Base-by-base conservation (phyloP, 2,329 filamentous ascomycete species). In the Sporothrix inflata region DNA sequence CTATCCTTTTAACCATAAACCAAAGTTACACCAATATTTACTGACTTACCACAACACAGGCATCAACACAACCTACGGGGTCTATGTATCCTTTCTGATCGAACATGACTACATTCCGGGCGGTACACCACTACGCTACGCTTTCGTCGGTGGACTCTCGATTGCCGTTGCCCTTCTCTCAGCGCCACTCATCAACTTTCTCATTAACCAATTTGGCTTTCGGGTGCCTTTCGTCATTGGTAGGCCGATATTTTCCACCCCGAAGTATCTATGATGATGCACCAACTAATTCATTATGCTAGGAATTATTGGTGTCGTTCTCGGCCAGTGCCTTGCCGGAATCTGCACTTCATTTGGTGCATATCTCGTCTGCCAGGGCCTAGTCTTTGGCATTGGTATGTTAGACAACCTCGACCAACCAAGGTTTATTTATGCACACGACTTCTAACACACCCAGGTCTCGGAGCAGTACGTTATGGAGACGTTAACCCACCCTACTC, bases 351-450 rank as follows among this genome's bases (percentile, higher is more conserved):
- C 72, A 1, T 73, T 71, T 45, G 72, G 38, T 9, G 12, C 61
- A 7, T 73, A 67, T 30, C 72, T 73, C 9, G 68, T 73, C n/a
- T 73, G 72, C 24, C 72, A 73, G 30, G 69, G 68, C 14, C 16
- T 73, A 2, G 51, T 73, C 3, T 73, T 73, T 68, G 61, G 72
- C 21, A 19, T 71, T 11, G 68, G 72, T 68, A 47, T 11, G n/a
- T n/a, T 4, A 1, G n/a, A n/a, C n/a, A n/a, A n/a, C n/a, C n/a
- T n/a, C n/a, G n/a, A n/a, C n/a, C n/a, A 55, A 11, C 5, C 5
- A 24, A 16, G 21, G 1, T 47, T 12, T 38, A 1, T 14, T 19
- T 14, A 8, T n/a, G 12, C 1, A 30, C 6, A 6, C 16, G 21
- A 16, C 0, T 16, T 5, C 27, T 69, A 57, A 42, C 49, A 40